phyloP scores from a whole-genome alignment of 768 basidiomycete genomes.

The Imleria badia region DNA sequence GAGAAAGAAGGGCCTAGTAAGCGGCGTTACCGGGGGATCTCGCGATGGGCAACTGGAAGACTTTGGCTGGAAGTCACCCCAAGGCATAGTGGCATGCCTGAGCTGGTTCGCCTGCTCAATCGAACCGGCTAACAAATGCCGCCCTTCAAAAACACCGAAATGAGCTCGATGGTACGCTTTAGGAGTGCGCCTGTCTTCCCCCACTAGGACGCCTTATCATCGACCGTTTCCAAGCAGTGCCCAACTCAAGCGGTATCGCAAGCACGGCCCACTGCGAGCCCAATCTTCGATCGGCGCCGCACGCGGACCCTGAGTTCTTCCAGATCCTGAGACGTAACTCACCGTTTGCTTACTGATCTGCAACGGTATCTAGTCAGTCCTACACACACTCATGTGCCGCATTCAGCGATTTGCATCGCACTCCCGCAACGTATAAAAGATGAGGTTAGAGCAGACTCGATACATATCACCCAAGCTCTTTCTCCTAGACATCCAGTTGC shows the following conservation, averaged over 20 bases:
- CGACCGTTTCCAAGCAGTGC: neutral
- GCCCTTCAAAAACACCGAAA: neutral
- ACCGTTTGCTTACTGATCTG: neutral
- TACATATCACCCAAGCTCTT: neutral
- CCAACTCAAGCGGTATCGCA: neutral
- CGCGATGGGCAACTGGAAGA: no score
- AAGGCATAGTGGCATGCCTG: no score
- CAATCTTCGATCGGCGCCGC: conserved; percentile 10
- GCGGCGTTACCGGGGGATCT: no score
- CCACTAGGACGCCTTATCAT: conserved; percentile 3
- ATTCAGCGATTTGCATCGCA: neutral
- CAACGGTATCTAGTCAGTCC: neutral
- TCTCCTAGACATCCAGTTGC: conserved; percentile 1
- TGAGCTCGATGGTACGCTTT: neutral
- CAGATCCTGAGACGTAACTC: conserved; percentile 4
- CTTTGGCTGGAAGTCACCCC: no score
- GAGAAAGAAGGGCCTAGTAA: no score
- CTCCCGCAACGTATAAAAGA: conserved; percentile 20
- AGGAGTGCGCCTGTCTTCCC: neutral
- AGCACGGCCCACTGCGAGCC: neutral
- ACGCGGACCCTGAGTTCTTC: neutral
- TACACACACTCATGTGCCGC: neutral
- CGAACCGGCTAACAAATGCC: neutral
- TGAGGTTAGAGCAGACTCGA: conserved; percentile 4
- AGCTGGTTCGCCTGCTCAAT: neutral